These are phyloP conservation scores for Lachancea mirantina DNA, from an alignment of 805 yeast species.

Conservation along the genomic window DNA sequence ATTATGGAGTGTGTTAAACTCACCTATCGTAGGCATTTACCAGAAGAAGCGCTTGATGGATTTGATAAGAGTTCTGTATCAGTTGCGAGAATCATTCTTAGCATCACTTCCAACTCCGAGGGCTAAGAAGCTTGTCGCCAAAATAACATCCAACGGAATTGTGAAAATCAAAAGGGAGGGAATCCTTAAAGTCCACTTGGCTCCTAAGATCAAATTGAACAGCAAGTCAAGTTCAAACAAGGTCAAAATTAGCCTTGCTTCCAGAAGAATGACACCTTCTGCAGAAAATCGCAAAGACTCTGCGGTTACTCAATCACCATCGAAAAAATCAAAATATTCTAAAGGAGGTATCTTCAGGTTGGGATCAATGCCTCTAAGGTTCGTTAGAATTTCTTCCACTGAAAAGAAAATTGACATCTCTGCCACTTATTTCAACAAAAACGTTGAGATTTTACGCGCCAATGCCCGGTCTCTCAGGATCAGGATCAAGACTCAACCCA, in stretches of 20 bases:
- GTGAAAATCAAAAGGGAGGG: conserved; percentile 56
- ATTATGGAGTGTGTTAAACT: conserved; percentile 65
- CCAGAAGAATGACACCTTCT: conserved; percentile 3
- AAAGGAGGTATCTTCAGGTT: conserved; percentile 19
- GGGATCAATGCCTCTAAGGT: conserved; percentile 33
- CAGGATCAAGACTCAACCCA: conserved; percentile 17
- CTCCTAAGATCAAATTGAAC: conserved; percentile 15
- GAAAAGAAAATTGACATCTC: conserved; percentile 36
- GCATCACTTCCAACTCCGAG: conserved; percentile 63
- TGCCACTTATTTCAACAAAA: conserved; percentile 35
- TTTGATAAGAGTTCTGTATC: conserved; percentile 57
- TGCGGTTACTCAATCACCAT: conserved; percentile 2
- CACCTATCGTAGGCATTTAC: conserved; percentile 50
- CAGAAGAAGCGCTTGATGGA: conserved; percentile 60
- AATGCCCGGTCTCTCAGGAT: conserved; percentile 25
- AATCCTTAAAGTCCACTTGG: conserved; percentile 24
- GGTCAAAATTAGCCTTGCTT: conserved; percentile 12
- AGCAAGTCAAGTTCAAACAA: conserved; percentile 9
- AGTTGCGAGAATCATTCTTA: conserved; percentile 50
- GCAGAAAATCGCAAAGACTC: conserved; percentile 5
- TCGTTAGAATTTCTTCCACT: conserved; percentile 35
- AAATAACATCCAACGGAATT: conserved; percentile 43
- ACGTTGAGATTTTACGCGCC: conserved; percentile 24
- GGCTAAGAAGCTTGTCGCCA: conserved; percentile 58
- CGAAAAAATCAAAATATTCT: conserved; percentile 11